phyloP scores from a whole-genome alignment of 345 rosid species.

The Salix arbutifolia region DNA sequence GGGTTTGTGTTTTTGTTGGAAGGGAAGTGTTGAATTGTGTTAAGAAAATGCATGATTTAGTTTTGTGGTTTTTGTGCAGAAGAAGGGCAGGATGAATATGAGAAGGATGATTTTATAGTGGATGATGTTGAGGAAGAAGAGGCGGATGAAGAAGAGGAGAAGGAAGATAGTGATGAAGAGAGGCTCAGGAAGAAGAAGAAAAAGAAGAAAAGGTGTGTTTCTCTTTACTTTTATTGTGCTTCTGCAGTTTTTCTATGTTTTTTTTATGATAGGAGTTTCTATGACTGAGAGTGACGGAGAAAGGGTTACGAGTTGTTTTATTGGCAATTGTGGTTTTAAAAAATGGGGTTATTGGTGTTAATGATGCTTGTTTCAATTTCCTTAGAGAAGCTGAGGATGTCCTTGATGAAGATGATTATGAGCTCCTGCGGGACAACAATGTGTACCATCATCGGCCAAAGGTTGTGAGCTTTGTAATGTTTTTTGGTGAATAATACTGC shows the following conservation, averaged over 20 bases:
- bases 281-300: background rate
- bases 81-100: constrained; percentile 78
- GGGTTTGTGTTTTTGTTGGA: background rate
- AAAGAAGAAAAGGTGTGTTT: constrained; percentile 37
- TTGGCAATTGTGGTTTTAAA: background rate
- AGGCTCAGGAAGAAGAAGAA: constrained; percentile 76
- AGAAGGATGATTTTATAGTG: constrained; percentile 90
- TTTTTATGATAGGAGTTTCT: background rate
- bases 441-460: constrained; percentile 57
- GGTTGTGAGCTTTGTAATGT: constrained; percentile 33
- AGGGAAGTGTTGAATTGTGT: background rate
- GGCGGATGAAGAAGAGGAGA: constrained; percentile 59
- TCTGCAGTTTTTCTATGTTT: background rate
- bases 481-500: background rate
- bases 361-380: constrained; percentile 15
- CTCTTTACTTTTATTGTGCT: background rate
- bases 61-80: constrained; percentile 36
- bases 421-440: constrained; percentile 85
- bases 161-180: constrained; percentile 72
- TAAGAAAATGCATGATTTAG: background rate
- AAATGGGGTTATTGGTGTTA: background rate
- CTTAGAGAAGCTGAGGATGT: constrained; percentile 65
- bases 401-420: constrained; percentile 96
- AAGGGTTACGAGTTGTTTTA: background rate
- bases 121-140: constrained; percentile 62